phyloP scores from a whole-genome alignment of 1,284 basidiomycete species.

The Caloboletus firmus region DNA sequence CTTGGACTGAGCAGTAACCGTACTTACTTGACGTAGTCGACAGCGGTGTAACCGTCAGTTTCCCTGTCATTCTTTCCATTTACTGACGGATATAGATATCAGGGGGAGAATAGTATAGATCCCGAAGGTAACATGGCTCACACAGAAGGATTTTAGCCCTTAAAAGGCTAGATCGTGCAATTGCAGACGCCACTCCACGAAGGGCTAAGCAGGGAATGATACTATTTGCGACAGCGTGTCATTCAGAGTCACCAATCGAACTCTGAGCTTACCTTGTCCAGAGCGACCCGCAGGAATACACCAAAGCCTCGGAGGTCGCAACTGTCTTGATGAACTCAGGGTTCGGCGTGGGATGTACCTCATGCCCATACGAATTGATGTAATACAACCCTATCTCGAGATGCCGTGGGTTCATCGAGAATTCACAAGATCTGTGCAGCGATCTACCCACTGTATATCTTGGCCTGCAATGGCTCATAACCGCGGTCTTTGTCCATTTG shows the following conservation, averaged over 20 bases:
- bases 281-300: slow-evolving; percentile 91
- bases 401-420: slow-evolving; percentile 4
- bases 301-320: slow-evolving; percentile 64
- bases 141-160: slow-evolving; percentile 83
- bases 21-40: slow-evolving; percentile 76
- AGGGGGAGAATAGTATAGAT: slow-evolving; percentile 2
- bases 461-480: slow-evolving; percentile 61
- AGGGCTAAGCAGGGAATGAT: slow-evolving; percentile 91
- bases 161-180: slow-evolving; percentile 73
- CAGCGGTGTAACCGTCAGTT: slow-evolving; percentile 80
- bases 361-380: slow-evolving; percentile 90
- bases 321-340: slow-evolving; percentile 75
- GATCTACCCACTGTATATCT: slow-evolving; percentile 61
- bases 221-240: slow-evolving; percentile 38
- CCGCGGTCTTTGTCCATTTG: slow-evolving; percentile 49
- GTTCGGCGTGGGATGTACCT: slow-evolving; percentile 88
- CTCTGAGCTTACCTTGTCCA: slow-evolving; percentile 74
- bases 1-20: slow-evolving; percentile 13
- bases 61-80: slow-evolving; percentile 91
- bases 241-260: slow-evolving; percentile 8
- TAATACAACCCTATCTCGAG: slow-evolving; percentile 72
- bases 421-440: slow-evolving; percentile 11
- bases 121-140: slow-evolving; percentile 40
- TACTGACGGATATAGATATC: slow-evolving; percentile 56
- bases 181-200: slow-evolving; percentile 76